These are phyloP conservation scores for Blastobotrys proliferans DNA, from an alignment of 1,139 yeast genomes.

Conservation along the genomic window DNA sequence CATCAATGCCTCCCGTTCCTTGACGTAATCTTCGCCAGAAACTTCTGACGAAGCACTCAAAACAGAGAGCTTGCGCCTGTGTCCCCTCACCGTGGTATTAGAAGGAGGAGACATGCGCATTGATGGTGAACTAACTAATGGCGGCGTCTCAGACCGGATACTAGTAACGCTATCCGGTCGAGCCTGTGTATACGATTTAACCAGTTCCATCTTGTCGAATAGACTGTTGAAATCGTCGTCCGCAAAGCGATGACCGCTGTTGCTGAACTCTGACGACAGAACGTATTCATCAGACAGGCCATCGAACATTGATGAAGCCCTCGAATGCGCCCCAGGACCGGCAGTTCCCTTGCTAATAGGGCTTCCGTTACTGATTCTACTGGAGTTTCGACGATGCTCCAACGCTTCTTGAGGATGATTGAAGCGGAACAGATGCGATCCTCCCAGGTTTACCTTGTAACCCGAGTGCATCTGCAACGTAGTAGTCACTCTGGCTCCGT, in stretches of 20 bases:
- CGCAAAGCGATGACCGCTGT: slow-evolving; percentile 16
- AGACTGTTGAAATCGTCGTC: slow-evolving; percentile 23
- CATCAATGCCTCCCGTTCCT: slow-evolving; percentile 19
- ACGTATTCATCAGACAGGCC: too few species aligned
- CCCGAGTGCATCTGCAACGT: slow-evolving; percentile 25
- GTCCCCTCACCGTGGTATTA: neutral
- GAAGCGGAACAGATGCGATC: slow-evolving; percentile 28
- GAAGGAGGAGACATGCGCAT: too few species aligned
- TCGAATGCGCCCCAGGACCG: too few species aligned
- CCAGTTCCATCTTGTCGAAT: slow-evolving; percentile 22
- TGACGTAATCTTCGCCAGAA: slow-evolving; percentile 1
- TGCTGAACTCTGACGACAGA: too few species aligned
- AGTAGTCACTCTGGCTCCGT: slow-evolving; percentile 22
- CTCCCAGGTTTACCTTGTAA: slow-evolving; percentile 26
- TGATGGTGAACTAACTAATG: slow-evolving; percentile 1
- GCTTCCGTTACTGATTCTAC: slow-evolving; percentile 1
- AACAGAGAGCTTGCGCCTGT: neutral
- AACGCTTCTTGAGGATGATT: slow-evolving; percentile 26
- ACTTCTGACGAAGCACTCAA: neutral
- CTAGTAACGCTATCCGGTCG: slow-evolving; percentile 3
- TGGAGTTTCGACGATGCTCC: slow-evolving; percentile 9
- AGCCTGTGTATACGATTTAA: slow-evolving; percentile 10
- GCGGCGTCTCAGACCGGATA: slow-evolving; percentile 6
- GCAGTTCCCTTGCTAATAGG: too few species aligned
- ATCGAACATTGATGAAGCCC: too few species aligned